Evolutionary conservation across 768 basidiomycete genomes (phyloP).

Genomic region (Russula compacta): DNA sequence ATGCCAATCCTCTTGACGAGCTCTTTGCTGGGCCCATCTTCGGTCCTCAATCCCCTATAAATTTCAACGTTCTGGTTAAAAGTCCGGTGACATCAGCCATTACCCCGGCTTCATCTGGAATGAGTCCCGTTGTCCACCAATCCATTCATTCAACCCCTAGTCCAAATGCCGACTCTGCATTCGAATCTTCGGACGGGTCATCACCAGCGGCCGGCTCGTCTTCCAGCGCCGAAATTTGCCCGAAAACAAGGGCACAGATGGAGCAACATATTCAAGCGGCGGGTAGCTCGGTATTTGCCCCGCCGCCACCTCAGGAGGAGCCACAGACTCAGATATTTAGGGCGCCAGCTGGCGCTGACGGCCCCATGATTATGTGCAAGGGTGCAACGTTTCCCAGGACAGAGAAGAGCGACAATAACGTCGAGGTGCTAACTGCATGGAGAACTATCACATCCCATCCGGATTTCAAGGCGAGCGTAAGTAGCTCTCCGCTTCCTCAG

Average conservation of each 20-base stretch:
- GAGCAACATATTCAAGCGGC: constrained; percentile 38
- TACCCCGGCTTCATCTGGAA: constrained; percentile 28
- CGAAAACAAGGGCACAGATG: constrained; percentile 48
- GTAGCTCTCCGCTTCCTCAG: constrained; percentile 20
- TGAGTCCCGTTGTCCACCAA: constrained; percentile 52
- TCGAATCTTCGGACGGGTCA: constrained; percentile 18
- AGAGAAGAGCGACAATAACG: constrained; percentile 57
- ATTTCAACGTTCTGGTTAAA: constrained; percentile 14
- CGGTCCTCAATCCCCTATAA: constrained; percentile 22
- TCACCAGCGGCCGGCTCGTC: constrained; percentile 21
- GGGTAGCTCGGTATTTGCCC: constrained; percentile 57
- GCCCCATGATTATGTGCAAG: constrained; percentile 54
- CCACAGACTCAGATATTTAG: constrained; percentile 25
- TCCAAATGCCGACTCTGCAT: constrained; percentile 21
- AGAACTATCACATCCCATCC: constrained; percentile 65
- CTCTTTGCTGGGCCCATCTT: constrained; percentile 36
- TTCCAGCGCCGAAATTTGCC: constrained; percentile 27
- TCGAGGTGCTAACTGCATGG: constrained; percentile 77
- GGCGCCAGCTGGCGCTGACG: constrained; percentile 35
- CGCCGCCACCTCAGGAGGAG: constrained; percentile 16
- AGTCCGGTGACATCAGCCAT: constrained; percentile 27
- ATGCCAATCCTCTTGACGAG: constrained; percentile 36
- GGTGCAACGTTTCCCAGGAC: constrained; percentile 64
- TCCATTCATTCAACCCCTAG: constrained; percentile 8
- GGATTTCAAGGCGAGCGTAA: constrained; percentile 54